These are phyloP conservation scores for Drechslerella coelobrocha DNA, from an alignment of 2,329 filamentous ascomycete genomes.

Conservation along the genomic window DNA sequence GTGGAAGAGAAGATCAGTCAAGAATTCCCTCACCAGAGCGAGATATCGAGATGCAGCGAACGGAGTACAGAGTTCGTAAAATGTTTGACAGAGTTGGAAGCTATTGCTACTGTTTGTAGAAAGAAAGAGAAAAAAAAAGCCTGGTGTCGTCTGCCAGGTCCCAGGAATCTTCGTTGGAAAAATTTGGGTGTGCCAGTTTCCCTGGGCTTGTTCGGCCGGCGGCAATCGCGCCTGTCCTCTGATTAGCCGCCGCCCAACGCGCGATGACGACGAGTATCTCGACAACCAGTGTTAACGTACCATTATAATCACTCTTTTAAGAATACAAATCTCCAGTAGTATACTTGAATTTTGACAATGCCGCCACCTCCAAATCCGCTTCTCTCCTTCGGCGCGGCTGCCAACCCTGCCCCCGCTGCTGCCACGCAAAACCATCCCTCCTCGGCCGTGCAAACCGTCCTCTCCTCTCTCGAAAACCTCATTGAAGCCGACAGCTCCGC, in stretches of 20 bases:
- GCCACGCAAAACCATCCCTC: slow-evolving; percentile 24
- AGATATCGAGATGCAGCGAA: neutral
- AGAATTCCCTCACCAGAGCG: slow-evolving; percentile 38
- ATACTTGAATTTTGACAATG: slow-evolving; percentile 12
- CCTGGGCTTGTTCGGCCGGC: neutral
- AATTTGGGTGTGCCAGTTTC: slow-evolving; percentile 1
- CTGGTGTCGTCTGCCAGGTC: neutral
- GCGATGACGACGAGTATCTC: no score
- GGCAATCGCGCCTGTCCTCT: neutral
- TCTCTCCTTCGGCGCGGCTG: slow-evolving; percentile 24
- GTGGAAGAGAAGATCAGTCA: slow-evolving; percentile 46
- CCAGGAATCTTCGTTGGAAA: neutral
- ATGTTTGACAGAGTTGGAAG: neutral
- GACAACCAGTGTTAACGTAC: slow-evolving; percentile 3
- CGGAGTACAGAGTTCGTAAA: neutral
- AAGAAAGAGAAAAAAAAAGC: neutral
- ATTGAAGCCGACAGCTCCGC: slow-evolving; percentile 54
- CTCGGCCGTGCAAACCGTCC: slow-evolving; percentile 40
- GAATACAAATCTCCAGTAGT: neutral
- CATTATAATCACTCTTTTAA: slow-evolving; percentile 1
- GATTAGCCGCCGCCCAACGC: neutral
- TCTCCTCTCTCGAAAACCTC: slow-evolving; percentile 53
- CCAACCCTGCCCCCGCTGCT: slow-evolving; percentile 1
- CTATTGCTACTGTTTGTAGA: neutral
- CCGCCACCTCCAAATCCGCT: slow-evolving; percentile 19